Conservation (phyloP, 257 asterid species). For the Solanum commersonii region DNA sequence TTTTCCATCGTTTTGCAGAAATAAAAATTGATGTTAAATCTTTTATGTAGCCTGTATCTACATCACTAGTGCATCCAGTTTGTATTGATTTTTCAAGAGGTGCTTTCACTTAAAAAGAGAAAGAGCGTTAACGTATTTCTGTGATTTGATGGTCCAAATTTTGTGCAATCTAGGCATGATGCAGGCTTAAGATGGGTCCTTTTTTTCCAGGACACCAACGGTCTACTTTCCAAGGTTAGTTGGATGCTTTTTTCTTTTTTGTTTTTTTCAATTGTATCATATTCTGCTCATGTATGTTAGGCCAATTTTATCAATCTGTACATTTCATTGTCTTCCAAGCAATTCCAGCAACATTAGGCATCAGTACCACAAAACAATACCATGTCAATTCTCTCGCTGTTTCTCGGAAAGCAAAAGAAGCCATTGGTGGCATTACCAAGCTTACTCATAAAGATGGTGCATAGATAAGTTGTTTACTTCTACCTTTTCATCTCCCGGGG, state of each 20-base stretch:
- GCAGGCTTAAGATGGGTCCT: slow-evolving; percentile 88
- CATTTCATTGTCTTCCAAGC: slow-evolving; percentile 39
- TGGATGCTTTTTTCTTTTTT: background rate
- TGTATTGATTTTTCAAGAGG: background rate
- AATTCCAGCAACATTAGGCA: slow-evolving; percentile 90
- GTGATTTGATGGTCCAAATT: background rate
- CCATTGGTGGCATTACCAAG: slow-evolving; percentile 93
- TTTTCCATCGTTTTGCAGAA: background rate
- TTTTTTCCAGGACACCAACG: slow-evolving; percentile 97
- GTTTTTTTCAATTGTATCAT: background rate
- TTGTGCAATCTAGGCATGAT: slow-evolving; percentile 42
- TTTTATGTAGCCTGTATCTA: background rate
- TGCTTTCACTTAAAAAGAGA: background rate
- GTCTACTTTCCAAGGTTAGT: slow-evolving; percentile 88
- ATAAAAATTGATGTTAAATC: background rate
- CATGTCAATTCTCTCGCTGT: slow-evolving; percentile 97
- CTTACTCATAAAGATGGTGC: slow-evolving; percentile 90
- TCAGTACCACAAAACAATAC: slow-evolving; percentile 70
- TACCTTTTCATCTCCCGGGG: background rate
- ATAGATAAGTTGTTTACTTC: background rate
- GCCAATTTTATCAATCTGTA: background rate
- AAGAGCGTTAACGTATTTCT: background rate
- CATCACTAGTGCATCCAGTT: background rate
- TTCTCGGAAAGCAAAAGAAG: slow-evolving; percentile 98
- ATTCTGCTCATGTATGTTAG: background rate